A percentile compares a stretch with the other conserved stretches of the same genome.
phyloP scores from a whole-genome alignment of 2,329 filamentous ascomycete species.

The Beauveria brongniartii region DNA sequence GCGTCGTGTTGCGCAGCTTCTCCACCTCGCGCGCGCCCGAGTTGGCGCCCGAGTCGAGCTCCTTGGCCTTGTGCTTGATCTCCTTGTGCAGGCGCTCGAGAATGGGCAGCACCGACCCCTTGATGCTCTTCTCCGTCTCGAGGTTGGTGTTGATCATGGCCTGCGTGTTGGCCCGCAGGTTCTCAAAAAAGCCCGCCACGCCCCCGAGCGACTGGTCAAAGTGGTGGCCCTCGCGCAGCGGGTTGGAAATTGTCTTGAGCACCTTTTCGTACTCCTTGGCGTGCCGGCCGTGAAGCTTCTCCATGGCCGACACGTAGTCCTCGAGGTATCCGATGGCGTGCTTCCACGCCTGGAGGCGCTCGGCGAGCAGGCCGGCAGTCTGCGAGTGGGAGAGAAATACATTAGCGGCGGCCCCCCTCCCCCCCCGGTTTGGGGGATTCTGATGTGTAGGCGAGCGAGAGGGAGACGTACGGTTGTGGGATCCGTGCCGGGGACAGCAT shows the following conservation, averaged over 20 bases:
- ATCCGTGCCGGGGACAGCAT: constrained; percentile 50
- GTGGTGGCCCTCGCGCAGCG: constrained; percentile 82
- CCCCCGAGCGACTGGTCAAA: constrained; percentile 88
- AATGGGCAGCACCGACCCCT: constrained; percentile 75
- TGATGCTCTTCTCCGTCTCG: constrained; percentile 87
- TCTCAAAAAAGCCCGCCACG: constrained; percentile 85
- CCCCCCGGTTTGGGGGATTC: not conserved
- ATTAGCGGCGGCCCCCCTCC: not conserved
- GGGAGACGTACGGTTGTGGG: constrained; percentile 43
- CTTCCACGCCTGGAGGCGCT: constrained; percentile 92
- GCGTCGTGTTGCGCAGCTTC: constrained; percentile 74
- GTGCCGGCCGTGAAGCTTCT: constrained; percentile 77
- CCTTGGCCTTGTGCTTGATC: constrained; percentile 94
- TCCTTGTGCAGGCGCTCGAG: constrained; percentile 89
- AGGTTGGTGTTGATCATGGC: constrained; percentile 80
- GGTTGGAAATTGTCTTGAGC: constrained; percentile 82
- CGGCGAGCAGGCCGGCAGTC: constrained; percentile 73
- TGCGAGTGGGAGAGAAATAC: constrained; percentile 23
- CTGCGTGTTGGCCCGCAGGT: constrained; percentile 87
- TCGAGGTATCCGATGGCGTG: constrained; percentile 87
- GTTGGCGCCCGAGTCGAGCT: constrained; percentile 69
- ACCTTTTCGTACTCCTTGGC: constrained; percentile 94
- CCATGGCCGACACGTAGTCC: constrained; percentile 76
- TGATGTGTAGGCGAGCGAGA: not conserved
- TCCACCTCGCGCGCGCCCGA: constrained; percentile 88